Conservation (phyloP, 179 eudicot genomes). For the Nepenthes alata region DNA sequence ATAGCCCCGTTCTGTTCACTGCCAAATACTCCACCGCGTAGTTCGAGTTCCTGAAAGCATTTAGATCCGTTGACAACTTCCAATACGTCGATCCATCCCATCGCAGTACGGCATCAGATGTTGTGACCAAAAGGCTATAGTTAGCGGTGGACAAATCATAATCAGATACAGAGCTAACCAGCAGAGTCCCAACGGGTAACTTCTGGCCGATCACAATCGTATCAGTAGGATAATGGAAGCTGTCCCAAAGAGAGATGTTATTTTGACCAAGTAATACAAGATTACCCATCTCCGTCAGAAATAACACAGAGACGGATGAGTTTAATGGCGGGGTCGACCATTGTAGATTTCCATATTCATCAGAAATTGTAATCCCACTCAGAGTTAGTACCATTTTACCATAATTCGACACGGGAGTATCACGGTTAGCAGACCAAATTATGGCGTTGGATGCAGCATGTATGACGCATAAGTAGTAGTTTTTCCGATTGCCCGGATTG, state of each 20-base stretch:
- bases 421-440: conserved; percentile 67
- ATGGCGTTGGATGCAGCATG: conserved; percentile 46
- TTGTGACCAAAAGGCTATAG: conserved; percentile 33
- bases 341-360: conserved; percentile 24
- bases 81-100: conserved; percentile 53
- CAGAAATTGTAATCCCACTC: conserved; percentile 32
- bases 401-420: conserved; percentile 42
- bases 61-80: conserved; percentile 53
- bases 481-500: conserved; percentile 35
- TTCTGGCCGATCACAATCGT: conserved; percentile 54
- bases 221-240: conserved; percentile 56
- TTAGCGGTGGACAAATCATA: conserved; percentile 37
- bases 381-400: conserved; percentile 37
- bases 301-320: conserved; percentile 28
- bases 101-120: conserved; percentile 39
- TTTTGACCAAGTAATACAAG: conserved; percentile 40
- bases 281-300: conserved; percentile 51
- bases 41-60: conserved; percentile 29
- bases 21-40: conserved; percentile 28
- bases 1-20: conserved; percentile 44
- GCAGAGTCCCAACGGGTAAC: conserved; percentile 23
- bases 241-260: conserved; percentile 53
- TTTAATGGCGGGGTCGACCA: conserved; percentile 58
- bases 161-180: conserved; percentile 29
- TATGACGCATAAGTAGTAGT: conserved; percentile 52